Evolutionary conservation across 805 yeast species (phyloP), one percentile per base, ranked within the genome.

Genomic region (Vanderwaltozyma polyspora): DNA sequence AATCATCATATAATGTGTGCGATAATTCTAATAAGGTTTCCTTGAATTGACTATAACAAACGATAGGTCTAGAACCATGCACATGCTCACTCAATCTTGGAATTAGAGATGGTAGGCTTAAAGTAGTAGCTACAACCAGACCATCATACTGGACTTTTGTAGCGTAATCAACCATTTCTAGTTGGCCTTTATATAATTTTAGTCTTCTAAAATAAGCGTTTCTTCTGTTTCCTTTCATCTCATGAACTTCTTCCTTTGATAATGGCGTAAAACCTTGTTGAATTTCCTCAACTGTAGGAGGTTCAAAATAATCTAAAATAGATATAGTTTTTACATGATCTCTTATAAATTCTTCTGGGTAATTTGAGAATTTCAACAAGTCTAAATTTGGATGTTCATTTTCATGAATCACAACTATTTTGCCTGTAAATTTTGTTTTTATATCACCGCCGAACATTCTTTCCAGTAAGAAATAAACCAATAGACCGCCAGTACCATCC

Each of bases 401-500:
- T 52, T 91, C 98, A 59, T 91, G 96, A 2, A 78, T 65, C 15
- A 84, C 68, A 3, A 84, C 67, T 29, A 91, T 74, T 34, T 73
- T 62, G 11, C 95, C 94, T 2, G 51, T 32, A 10, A 36, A 39
- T 6, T 37, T 32, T 6, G 41, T 29, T 23, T 38, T 38, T 29
- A 34, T 41, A 23, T 38, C 34, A 17, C 50, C 57, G 4, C 74
- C 73, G 40, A 75, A 76, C 89, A 93, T 83, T 52, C 96, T 68
- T 55, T 91, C 99, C 59, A 91, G 53, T 68, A 91, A 66, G 4
- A 94, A 84, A 40, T 82, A 82, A 5, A 82, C 72, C 1, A 91
- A 53, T n/a, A 89, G 67, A 6, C 97, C 95, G 22, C 94, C 87
- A n/a, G 95, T 80, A 51, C 91, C 98, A 51, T 91, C 99, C 35